phyloP scores from a whole-genome alignment of 2,329 filamentous ascomycete genomes.

The Phialemonium atrogriseum region DNA sequence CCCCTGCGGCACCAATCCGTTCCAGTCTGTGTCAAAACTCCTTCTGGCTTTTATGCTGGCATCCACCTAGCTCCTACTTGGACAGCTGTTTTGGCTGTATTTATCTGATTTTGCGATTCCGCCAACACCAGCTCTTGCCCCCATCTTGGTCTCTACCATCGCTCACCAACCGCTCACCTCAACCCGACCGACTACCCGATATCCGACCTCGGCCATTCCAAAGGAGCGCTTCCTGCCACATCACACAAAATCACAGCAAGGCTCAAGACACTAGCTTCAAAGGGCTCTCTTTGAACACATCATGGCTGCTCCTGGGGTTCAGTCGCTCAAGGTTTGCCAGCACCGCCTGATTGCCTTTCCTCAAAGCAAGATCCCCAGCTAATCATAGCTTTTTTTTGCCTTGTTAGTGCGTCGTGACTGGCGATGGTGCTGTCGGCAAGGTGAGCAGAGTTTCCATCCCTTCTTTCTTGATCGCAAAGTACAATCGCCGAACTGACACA shows the following conservation, averaged over 20 bases:
- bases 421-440: constrained; percentile 98
- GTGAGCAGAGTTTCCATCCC: constrained; percentile 39
- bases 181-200: no score
- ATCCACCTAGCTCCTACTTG: constrained; percentile 13
- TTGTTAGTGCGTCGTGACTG: constrained; percentile 87
- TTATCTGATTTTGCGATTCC: no score
- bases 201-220: no score
- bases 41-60: constrained; percentile 30
- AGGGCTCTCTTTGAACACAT: no score
- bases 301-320: constrained; percentile 78
- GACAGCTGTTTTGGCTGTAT: no score
- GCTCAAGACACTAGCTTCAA: no score
- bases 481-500: constrained; percentile 15
- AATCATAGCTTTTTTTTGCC: constrained; percentile 23
- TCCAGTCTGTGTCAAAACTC: constrained; percentile 26
- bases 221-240: no score
- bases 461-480: constrained; percentile 6
- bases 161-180: no score
- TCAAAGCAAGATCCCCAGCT: constrained; percentile 15
- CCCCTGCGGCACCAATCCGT: constrained; percentile 29
- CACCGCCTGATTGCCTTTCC: constrained; percentile 1
- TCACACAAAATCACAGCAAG: no score
- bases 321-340: constrained; percentile 75
- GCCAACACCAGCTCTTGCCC: no score
- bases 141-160: no score